Percentiles rank a stretch among this genome's conserved stretches.
Conservation (phyloP, 176 grass and related monocot species). For the Triticum timopheevii region DNA sequence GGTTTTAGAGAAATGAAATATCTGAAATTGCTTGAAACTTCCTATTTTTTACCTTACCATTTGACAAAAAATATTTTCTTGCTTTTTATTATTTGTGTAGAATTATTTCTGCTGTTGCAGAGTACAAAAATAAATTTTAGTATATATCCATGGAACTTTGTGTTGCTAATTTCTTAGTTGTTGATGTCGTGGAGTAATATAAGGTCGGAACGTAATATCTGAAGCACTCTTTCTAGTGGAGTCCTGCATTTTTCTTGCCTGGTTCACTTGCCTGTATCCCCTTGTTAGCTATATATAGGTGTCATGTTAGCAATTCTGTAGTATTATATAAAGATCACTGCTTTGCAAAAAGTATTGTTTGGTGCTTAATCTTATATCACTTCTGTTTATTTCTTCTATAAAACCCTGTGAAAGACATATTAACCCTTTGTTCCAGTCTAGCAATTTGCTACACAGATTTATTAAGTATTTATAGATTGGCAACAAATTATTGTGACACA, state of each 20-base stretch:
- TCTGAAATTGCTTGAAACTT: slow-evolving; percentile 9
- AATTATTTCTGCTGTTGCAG: not conserved
- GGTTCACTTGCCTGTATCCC: not conserved
- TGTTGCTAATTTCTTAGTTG: not conserved
- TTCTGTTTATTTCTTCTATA: slow-evolving; percentile 4
- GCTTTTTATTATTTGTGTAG: not conserved
- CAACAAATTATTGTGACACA: not conserved
- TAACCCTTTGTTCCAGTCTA: slow-evolving; percentile 8
- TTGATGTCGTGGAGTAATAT: not conserved
- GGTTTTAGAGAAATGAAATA: slow-evolving; percentile 9
- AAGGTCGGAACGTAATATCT: not conserved
- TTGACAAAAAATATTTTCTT: not conserved
- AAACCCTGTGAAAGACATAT: not conserved
- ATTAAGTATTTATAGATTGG: not conserved
- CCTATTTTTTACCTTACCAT: slow-evolving; percentile 1
- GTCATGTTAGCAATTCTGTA: not conserved
- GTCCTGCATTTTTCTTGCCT: slow-evolving; percentile 4
- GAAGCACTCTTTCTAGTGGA: not conserved
- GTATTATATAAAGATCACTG: not conserved
- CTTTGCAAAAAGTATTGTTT: not conserved
- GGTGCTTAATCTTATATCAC: not conserved
- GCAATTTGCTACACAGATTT: not conserved
- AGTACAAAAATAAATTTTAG: slow-evolving; percentile 1
- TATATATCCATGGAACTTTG: not conserved
- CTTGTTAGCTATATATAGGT: not conserved